Base-by-base conservation (phyloP, 371 early-diverging fungal genomes). In the Coemansia sp. region DNA sequence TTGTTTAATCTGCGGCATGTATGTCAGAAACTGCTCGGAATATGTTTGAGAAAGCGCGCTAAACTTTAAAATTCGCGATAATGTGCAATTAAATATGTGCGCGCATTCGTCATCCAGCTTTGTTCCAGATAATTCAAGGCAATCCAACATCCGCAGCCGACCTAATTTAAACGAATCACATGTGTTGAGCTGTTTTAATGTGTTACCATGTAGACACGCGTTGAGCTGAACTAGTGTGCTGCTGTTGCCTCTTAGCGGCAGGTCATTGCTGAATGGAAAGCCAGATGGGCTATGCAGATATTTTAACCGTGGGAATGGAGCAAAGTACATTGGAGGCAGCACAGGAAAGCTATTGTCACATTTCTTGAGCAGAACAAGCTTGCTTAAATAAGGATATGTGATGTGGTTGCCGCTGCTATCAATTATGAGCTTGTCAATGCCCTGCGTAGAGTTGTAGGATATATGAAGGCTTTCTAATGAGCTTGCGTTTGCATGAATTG, bases 201-300 rank as follows among this genome's bases (percentile, higher is more conserved):
- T 17, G 46, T 46, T n/a, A n/a, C 46, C 36, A 36, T 36, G 36
- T 36, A 36, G 36, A 36, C 36, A 36, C 9, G 36, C 36, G 11
- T 36, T 36, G 36, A 48, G n/a, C 28, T 29, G 28, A 60, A 9
- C 32, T 9, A 61, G 48, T 4, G 51, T 19, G 11, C 49, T 26
- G 51, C 61, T 26, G 51, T 49, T 61, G 48, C 61, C 61, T 23
- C 61, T 26, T 5, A 61, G 26, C 17, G 61, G 61, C 32, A 61
- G 32, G 12, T 61, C 61, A 32, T 61, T 40, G 21, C 48, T n/a
- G 36, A 61, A 61, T 12, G 61, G 61, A 21, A 29, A 61, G 8
- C 17, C 23, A 28, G 49, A 49, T 3, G 19, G 5, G 12, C 48
- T 61, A 2, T 44, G 19, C 36, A 61, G 15, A 2, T 5, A 32